Base-by-base conservation (phyloP, 176 grass and related monocot species). In the Hsuehochloa calcarea region DNA sequence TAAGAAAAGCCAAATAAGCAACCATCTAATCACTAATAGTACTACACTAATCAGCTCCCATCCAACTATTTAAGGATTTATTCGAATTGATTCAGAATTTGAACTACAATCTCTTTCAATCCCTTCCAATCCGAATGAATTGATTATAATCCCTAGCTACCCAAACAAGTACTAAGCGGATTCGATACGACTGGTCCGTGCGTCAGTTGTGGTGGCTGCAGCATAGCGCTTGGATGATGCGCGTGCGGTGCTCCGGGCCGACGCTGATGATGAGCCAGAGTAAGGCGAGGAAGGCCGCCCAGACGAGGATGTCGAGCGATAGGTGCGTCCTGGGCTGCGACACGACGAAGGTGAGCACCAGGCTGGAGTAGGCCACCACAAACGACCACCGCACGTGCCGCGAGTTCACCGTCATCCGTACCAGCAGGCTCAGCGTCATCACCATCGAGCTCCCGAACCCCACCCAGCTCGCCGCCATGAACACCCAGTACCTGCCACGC, bases 401-500 rank as follows among this genome's bases (percentile, higher is more conserved):
- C 35, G 90, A 92, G 5, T 73, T 8, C 12, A 70, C 83, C 17
- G 75, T 2, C 62, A 89, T 83, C 37, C 91, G 15, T 70, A 83
- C 88, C 75, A 92, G 87, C 56, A 92, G 70, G 68, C 73, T 83
- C 54, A 92, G 74, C 37, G 87, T 92, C 91, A 89, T 77, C 43
- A 87, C 13, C 84, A 89, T 89, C 12, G 91, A 92, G 75, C 87
- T 81, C 69, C 39, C 76, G 70, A 92, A 90, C 3, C 87, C 87
- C 8, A 65, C 19, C 87, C 84, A 92, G 80, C 84, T 92, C 63
- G 72, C 85, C 58, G 6, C 72, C 82, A 80, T 90, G 88, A 90
- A 88, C 49, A 88, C 1, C 78, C 43, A 86, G 62, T 90, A 93
- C 43, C 87, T 77, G 65, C 54, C 16, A 49, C 27, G 74, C 58